These are phyloP conservation scores for Exophiala dermatitidis DNA, from an alignment of 2,329 filamentous ascomycete genomes.

Conservation along the genomic window DNA sequence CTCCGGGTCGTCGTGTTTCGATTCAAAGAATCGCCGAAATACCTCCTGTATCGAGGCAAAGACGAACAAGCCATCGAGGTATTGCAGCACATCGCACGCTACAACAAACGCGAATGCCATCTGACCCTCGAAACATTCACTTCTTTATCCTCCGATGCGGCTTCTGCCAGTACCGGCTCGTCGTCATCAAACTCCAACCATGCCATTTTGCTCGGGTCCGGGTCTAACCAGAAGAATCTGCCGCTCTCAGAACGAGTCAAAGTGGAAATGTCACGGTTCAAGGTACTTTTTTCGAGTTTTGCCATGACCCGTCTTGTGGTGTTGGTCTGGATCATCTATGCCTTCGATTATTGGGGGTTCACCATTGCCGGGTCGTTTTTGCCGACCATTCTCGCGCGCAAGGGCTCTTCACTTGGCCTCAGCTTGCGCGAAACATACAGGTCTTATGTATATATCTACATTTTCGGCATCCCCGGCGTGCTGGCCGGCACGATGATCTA, in stretches of 20 bases:
- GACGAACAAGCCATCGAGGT: conserved; percentile 61
- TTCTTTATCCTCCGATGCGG: background rate
- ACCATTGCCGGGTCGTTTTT: conserved; percentile 36
- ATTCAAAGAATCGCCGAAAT: conserved; percentile 53
- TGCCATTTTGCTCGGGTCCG: conserved; percentile 29
- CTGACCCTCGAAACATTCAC: conserved; percentile 61
- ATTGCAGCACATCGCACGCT: conserved; percentile 48
- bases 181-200: conserved; percentile 14
- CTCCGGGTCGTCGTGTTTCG: conserved; percentile 72
- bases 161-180: conserved; percentile 28
- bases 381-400: conserved; percentile 30
- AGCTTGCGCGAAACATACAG: conserved; percentile 29
- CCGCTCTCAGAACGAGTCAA: conserved; percentile 32
- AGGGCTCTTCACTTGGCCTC: conserved; percentile 28
- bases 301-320: conserved; percentile 42
- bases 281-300: conserved; percentile 39
- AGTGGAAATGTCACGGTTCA: conserved; percentile 39
- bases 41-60: conserved; percentile 43
- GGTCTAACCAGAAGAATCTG: conserved; percentile 29
- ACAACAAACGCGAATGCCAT: conserved; percentile 54
- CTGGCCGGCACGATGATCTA: conserved; percentile 39
- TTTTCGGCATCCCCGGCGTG: conserved; percentile 31
- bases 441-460: conserved; percentile 34
- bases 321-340: conserved; percentile 46
- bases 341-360: conserved; percentile 33